These are phyloP conservation scores for Acmispon strigosus DNA, from an alignment of 306 rosid genomes.

Conservation along the genomic window DNA sequence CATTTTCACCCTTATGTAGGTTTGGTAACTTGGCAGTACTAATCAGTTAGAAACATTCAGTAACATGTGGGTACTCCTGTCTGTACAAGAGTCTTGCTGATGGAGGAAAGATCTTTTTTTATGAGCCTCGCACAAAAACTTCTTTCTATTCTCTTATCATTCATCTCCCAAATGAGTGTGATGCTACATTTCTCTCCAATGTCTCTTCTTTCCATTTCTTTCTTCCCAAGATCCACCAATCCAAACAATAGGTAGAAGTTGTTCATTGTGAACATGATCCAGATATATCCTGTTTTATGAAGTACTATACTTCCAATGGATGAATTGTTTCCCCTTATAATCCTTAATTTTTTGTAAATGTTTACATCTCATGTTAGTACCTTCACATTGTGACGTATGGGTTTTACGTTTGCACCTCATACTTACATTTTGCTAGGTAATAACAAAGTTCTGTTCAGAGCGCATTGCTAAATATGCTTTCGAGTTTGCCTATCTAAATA, in stretches of 20 bases:
- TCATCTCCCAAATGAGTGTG: too few relatives aligned
- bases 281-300: background rate
- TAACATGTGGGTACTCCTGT: too few relatives aligned
- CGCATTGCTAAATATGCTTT: slow-evolving; percentile 82
- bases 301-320: background rate
- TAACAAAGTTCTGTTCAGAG: slow-evolving; percentile 90
- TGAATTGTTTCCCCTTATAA: background rate
- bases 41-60: too few relatives aligned
- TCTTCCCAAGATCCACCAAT: too few relatives aligned
- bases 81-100: too few relatives aligned
- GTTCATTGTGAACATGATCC: background rate
- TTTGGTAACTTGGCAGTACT: too few relatives aligned
- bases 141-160: too few relatives aligned
- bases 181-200: too few relatives aligned
- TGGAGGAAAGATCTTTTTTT: too few relatives aligned
- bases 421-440: slow-evolving; percentile 58
- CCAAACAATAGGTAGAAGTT: background rate
- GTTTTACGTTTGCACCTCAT: slow-evolving; percentile 35
- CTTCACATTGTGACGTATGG: background rate
- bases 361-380: slow-evolving; percentile 2
- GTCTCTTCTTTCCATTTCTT: too few relatives aligned
- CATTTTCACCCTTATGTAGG: too few relatives aligned
- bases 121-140: too few relatives aligned
- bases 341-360: background rate
- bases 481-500: slow-evolving; percentile 84